Percentiles rank a stretch among this genome's conserved stretches.
These are phyloP conservation scores for Roridomyces roridus DNA, from an alignment of 768 basidiomycete species.

Conservation along the genomic window DNA sequence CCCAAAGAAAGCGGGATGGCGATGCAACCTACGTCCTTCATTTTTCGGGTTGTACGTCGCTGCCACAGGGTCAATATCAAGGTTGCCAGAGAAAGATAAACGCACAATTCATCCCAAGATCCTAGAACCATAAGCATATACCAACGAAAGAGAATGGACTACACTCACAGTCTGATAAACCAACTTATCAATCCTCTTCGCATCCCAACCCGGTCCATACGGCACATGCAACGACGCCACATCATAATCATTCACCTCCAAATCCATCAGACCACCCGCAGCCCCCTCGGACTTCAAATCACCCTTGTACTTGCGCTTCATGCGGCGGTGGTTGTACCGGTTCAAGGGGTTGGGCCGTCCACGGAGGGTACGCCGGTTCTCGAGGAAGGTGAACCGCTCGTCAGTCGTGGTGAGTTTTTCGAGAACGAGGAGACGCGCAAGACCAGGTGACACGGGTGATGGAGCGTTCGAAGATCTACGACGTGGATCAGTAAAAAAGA, in stretches of 20 bases:
- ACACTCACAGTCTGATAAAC: constrained; percentile 59
- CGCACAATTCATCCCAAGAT: constrained; percentile 65
- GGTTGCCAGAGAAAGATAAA: constrained; percentile 1
- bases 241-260: constrained; percentile 66
- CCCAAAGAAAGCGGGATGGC: constrained; percentile 70
- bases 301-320: constrained; percentile 53
- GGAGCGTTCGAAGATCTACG: constrained; percentile 65
- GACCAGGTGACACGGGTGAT: constrained; percentile 61
- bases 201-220: constrained; percentile 66
- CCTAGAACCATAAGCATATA: constrained; percentile 36
- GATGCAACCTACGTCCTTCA: constrained; percentile 62
- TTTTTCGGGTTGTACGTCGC: constrained; percentile 71
- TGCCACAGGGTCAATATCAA: too few relatives aligned
- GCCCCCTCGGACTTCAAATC: constrained; percentile 55
- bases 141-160: neutral
- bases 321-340: constrained; percentile 34
- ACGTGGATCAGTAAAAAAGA: neutral
- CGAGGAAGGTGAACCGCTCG: constrained; percentile 51
- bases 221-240: constrained; percentile 61
- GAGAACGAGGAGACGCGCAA: constrained; percentile 66
- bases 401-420: constrained; percentile 58
- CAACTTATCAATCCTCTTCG: constrained; percentile 59
- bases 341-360: constrained; percentile 47
- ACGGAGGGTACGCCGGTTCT: constrained; percentile 54
- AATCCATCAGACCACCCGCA: constrained; percentile 43